Percentiles rank a stretch among this genome's conserved stretches.
phyloP scores from a whole-genome alignment of 495 filamentous ascomycete genomes.

The Tetracladium setigerum region DNA sequence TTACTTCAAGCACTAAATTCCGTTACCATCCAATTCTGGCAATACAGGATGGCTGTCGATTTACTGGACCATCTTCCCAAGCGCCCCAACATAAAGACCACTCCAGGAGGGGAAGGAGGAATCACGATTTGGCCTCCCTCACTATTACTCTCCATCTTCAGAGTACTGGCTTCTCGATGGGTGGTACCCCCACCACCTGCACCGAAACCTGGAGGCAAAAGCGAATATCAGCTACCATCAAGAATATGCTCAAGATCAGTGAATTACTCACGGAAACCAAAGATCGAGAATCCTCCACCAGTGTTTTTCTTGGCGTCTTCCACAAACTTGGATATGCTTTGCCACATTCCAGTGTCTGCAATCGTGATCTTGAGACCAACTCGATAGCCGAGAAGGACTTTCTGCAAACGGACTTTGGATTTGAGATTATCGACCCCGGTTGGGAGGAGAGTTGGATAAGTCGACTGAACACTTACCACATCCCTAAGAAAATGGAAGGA shows the following conservation, averaged over 20 bases:
- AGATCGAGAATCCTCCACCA: background rate
- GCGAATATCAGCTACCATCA: too few relatives aligned
- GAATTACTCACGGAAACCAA: constrained; percentile 1
- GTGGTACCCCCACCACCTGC: background rate
- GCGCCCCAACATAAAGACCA: background rate
- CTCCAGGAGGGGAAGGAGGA: background rate
- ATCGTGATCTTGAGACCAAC: constrained; percentile 1
- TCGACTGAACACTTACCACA: background rate
- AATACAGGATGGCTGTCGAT: too few relatives aligned
- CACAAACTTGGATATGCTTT: background rate
- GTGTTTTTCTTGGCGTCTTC: background rate
- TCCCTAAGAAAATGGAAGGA: too few relatives aligned
- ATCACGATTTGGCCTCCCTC: constrained; percentile 1
- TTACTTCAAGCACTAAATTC: too few relatives aligned
- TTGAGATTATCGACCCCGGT: background rate
- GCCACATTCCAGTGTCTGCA: background rate
- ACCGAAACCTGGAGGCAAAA: too few relatives aligned
- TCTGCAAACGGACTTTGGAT: background rate
- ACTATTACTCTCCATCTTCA: background rate
- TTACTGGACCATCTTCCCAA: too few relatives aligned
- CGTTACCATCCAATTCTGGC: too few relatives aligned
- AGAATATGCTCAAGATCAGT: too few relatives aligned
- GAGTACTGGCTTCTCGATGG: background rate
- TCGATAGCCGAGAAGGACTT: background rate
- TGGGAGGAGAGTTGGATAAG: background rate